Evolutionary conservation across 495 filamentous ascomycete species (phyloP).

Genomic region (Clohesyomyces aquaticus): DNA sequence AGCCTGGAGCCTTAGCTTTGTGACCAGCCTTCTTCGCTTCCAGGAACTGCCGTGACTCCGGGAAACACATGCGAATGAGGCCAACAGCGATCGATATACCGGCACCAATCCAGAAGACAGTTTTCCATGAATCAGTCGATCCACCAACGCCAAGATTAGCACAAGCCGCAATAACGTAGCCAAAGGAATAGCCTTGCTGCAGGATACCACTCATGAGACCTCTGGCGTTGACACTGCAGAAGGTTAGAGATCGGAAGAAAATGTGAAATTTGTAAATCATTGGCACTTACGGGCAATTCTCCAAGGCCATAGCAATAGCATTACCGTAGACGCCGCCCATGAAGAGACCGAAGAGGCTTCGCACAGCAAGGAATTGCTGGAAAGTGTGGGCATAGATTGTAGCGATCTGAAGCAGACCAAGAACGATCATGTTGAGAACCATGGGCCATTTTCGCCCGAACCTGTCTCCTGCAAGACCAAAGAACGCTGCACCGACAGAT

Average conservation of each 20-base stretch:
- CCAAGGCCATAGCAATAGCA: constrained; percentile 78
- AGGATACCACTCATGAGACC: constrained; percentile 78
- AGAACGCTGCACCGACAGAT: constrained; percentile 69
- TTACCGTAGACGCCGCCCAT: constrained; percentile 86
- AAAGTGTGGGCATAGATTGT: constrained; percentile 73
- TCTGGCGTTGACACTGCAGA: constrained; percentile 55
- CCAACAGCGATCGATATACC: constrained; percentile 67
- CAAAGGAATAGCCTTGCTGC: constrained; percentile 77
- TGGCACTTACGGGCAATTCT: constrained; percentile 69
- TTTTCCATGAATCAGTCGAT: constrained; percentile 62
- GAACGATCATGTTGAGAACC: constrained; percentile 69
- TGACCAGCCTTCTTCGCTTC: constrained; percentile 62
- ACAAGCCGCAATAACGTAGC: constrained; percentile 73
- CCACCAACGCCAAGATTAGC: constrained; percentile 69
- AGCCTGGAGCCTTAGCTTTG: constrained; percentile 51
- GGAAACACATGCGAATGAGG: constrained; percentile 65
- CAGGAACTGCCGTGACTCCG: constrained; percentile 71
- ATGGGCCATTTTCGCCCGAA: constrained; percentile 84
- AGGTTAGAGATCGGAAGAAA: not conserved
- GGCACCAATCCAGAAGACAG: constrained; percentile 65
- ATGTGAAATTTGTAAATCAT: not conserved
- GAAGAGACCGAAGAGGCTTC: constrained; percentile 74
- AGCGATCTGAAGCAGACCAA: constrained; percentile 69
- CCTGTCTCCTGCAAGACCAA: constrained; percentile 72
- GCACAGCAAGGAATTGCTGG: constrained; percentile 68